Conservation (phyloP, 805 yeast genomes). For the Kazachstania kunashirensis region DNA sequence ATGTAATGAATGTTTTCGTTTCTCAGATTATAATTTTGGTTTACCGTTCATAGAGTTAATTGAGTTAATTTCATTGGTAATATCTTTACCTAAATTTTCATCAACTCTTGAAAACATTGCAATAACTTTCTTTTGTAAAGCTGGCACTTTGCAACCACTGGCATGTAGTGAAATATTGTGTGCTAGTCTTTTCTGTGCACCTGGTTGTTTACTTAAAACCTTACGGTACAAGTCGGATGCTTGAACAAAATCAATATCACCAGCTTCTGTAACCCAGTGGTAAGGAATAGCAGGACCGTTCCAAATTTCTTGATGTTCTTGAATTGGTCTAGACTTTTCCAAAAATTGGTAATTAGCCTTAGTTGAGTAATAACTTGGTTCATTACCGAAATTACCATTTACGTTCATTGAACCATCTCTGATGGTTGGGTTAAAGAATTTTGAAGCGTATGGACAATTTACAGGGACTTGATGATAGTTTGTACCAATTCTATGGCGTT, state of each 20-base stretch:
- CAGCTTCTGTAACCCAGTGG: slow-evolving; percentile 66
- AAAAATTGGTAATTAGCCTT: slow-evolving; percentile 31
- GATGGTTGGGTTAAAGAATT: slow-evolving; percentile 55
- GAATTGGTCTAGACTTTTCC: slow-evolving; percentile 30
- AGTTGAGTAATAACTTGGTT: slow-evolving; percentile 64
- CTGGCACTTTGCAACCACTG: slow-evolving; percentile 49
- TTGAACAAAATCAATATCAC: slow-evolving; percentile 67
- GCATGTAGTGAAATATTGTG: slow-evolving; percentile 77
- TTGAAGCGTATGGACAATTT: slow-evolving; percentile 63
- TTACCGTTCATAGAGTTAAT: slow-evolving; percentile 1
- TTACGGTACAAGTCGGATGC: slow-evolving; percentile 63
- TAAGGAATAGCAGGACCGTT: slow-evolving; percentile 71
- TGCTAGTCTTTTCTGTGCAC: slow-evolving; percentile 76
- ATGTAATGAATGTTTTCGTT: not conserved
- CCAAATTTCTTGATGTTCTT: slow-evolving; percentile 72
- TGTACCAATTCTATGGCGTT: slow-evolving; percentile 65
- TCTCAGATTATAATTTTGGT: slow-evolving; percentile 6
- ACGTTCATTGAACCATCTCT: slow-evolving; percentile 76
- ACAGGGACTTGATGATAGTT: slow-evolving; percentile 83
- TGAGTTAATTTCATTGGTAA: slow-evolving; percentile 47
- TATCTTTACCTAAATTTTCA: slow-evolving; percentile 53
- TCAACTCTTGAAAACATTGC: slow-evolving; percentile 69
- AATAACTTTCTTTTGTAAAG: slow-evolving; percentile 69
- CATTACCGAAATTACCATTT: slow-evolving; percentile 62
- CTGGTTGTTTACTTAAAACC: slow-evolving; percentile 65